Conservation (phyloP, 1,139 yeast species). For the Candida glucosophila region DNA sequence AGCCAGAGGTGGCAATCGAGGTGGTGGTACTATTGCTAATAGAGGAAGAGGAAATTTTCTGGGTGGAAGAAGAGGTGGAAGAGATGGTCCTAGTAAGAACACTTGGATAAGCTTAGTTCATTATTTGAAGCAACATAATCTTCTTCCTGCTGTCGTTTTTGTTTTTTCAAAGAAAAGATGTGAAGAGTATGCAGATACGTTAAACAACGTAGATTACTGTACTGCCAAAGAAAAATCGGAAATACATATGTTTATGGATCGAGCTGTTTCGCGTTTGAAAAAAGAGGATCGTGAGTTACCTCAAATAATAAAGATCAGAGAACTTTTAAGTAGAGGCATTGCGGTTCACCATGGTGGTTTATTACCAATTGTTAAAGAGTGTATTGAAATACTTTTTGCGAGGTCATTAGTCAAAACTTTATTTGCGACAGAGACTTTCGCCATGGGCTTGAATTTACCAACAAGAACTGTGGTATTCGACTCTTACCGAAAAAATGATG, state of each 20-base stretch:
- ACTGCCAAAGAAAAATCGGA: conserved; percentile 80
- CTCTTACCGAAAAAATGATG: conserved; percentile 82
- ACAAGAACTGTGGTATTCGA: conserved; percentile 93
- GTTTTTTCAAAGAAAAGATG: conserved; percentile 91
- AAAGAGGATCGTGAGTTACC: conserved; percentile 92
- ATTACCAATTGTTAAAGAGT: conserved; percentile 89
- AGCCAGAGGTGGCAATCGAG: conserved; percentile 34
- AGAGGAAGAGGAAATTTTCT: conserved; percentile 15
- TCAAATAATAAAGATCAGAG: conserved; percentile 75
- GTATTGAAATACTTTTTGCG: conserved; percentile 86
- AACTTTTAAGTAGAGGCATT: conserved; percentile 79
- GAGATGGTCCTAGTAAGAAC: conserved; percentile 70
- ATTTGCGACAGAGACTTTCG: conserved; percentile 97
- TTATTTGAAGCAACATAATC: conserved; percentile 51
- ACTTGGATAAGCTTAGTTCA: conserved; percentile 78
- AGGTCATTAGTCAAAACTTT: conserved; percentile 78
- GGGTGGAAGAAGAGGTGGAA: conserved; percentile 66
- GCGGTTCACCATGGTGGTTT: conserved; percentile 98
- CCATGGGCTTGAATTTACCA: conserved; percentile 96
- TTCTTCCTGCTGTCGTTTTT: conserved; percentile 86
- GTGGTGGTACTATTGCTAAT: conserved; percentile 13
- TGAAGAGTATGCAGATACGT: conserved; percentile 82
- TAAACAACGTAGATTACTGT: conserved; percentile 71
- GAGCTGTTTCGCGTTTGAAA: conserved; percentile 78
- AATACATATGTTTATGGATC: conserved; percentile 85